A percentile compares a stretch with the other conserved stretches of the same genome.
phyloP scores from a whole-genome alignment of 495 filamentous ascomycete genomes.

The Aspergillus leporis region DNA sequence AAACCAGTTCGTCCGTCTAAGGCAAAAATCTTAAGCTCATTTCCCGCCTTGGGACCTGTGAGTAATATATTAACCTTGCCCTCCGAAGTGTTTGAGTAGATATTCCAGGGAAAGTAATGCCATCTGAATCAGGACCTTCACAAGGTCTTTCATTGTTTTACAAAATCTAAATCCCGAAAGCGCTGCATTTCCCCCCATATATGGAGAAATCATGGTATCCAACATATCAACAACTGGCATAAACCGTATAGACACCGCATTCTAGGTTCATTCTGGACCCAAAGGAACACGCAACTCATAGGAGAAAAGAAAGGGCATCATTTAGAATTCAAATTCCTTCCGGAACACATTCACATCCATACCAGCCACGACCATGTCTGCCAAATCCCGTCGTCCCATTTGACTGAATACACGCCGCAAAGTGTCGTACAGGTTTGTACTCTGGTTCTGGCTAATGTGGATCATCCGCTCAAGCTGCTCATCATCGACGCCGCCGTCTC shows the following conservation, averaged over 20 bases:
- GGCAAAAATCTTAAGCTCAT: too few species aligned
- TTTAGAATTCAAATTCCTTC: conserved; percentile 73
- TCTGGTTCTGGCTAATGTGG: conserved; percentile 78
- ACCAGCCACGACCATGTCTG: conserved; percentile 79
- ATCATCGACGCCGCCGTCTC: conserved; percentile 58
- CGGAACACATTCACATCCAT: conserved; percentile 92
- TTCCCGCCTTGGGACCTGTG: too few species aligned
- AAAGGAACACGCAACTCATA: conserved; percentile 9
- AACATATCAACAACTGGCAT: conserved; percentile 4
- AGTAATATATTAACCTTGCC: too few species aligned
- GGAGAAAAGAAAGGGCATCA: background rate
- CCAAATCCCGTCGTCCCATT: conserved; percentile 87
- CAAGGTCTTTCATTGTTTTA: background rate
- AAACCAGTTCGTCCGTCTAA: too few species aligned
- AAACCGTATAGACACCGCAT: background rate
- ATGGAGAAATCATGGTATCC: conserved; percentile 7
- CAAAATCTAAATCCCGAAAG: background rate
- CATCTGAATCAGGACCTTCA: background rate
- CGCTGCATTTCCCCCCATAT: conserved; percentile 1
- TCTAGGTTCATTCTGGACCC: background rate
- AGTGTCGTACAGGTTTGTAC: conserved; percentile 94
- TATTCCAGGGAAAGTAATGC: too few species aligned
- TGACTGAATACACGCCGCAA: conserved; percentile 87
- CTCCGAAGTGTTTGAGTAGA: too few species aligned
- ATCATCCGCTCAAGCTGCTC: conserved; percentile 77